Percentiles rank a stretch among this genome's conserved stretches.
Conservation (phyloP, 2,329 filamentous ascomycete genomes). For the Ascochyta fabae region DNA sequence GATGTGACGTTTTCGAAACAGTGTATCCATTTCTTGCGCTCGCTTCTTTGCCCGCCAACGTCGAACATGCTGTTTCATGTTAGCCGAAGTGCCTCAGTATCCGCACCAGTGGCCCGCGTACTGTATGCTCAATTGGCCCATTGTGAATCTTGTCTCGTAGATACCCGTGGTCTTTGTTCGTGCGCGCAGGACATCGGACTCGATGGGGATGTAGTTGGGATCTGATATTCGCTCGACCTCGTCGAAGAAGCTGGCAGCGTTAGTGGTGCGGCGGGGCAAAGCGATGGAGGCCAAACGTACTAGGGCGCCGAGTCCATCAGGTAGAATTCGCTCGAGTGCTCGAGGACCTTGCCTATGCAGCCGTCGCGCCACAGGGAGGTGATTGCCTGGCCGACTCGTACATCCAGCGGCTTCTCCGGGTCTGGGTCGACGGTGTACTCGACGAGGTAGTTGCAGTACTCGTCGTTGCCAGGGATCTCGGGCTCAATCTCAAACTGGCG, state of each 20-base stretch:
- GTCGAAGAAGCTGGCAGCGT: slow-evolving; percentile 81
- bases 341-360: slow-evolving; percentile 80
- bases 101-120: slow-evolving; percentile 59
- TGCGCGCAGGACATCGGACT: slow-evolving; percentile 93
- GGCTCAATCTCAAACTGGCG: slow-evolving; percentile 88
- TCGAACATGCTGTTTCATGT: slow-evolving; percentile 86
- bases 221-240: slow-evolving; percentile 85
- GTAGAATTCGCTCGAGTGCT: slow-evolving; percentile 97
- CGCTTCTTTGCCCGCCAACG: slow-evolving; percentile 94
- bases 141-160: slow-evolving; percentile 97
- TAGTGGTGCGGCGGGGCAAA: slow-evolving; percentile 5
- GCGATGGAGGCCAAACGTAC: slow-evolving; percentile 61
- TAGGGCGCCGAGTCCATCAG: slow-evolving; percentile 99
- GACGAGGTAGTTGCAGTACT: slow-evolving; percentile 78
- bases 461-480: slow-evolving; percentile 71
- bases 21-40: slow-evolving; percentile 99
- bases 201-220: slow-evolving; percentile 86
- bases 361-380: slow-evolving; percentile 90
- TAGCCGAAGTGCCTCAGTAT: slow-evolving; percentile 32
- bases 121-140: slow-evolving; percentile 99
- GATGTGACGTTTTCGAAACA: slow-evolving; percentile 99
- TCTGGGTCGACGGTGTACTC: slow-evolving; percentile 91
- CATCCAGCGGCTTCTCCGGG: slow-evolving; percentile 82
- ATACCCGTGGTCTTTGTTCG: slow-evolving; percentile 99
- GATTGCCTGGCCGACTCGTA: slow-evolving; percentile 81